phyloP scores from a whole-genome alignment of 208 protist genomes.

The Leishmania mexicana region DNA sequence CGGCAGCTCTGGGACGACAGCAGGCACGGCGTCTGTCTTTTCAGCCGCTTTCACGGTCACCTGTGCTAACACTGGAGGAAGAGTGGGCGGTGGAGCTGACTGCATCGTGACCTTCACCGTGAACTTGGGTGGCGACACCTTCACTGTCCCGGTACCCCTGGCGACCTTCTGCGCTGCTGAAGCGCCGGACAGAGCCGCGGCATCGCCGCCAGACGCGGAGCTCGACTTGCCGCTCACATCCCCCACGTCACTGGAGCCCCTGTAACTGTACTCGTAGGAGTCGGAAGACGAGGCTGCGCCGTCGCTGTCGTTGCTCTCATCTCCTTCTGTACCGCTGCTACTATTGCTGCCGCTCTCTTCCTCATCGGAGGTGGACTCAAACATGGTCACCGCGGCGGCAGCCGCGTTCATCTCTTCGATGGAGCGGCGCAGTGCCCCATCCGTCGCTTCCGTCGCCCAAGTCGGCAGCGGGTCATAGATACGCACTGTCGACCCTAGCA shows the following conservation, averaged over 20 bases:
- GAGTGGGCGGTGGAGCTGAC: background rate
- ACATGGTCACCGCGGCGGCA: slow-evolving; percentile 21
- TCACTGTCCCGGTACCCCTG: background rate
- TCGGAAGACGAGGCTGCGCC: slow-evolving; percentile 8
- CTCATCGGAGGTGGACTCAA: slow-evolving; percentile 18
- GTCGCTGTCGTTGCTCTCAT: slow-evolving; percentile 5
- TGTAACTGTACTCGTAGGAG: slow-evolving; percentile 23
- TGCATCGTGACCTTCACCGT: slow-evolving; percentile 3
- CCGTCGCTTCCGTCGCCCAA: slow-evolving; percentile 45
- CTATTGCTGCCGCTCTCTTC: slow-evolving; percentile 16
- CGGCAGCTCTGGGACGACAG: background rate
- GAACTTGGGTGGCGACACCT: background rate
- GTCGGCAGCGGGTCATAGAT: slow-evolving; percentile 53
- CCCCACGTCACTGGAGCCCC: background rate
- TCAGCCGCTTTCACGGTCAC: background rate
- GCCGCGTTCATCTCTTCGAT: slow-evolving; percentile 19
- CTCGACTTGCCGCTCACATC: slow-evolving; percentile 2
- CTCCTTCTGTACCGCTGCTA: slow-evolving; percentile 12
- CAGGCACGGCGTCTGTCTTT: background rate
- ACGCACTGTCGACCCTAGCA: slow-evolving; percentile 51
- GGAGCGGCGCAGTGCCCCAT: slow-evolving; percentile 39
- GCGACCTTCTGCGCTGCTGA: background rate
- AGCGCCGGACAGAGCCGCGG: background rate
- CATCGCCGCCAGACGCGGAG: slow-evolving; percentile 1
- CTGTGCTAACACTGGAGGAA: background rate